Evolutionary conservation across 306 rosid species (phyloP), one percentile per base, ranked within the genome.

Genomic region (Trifolium pratense): DNA sequence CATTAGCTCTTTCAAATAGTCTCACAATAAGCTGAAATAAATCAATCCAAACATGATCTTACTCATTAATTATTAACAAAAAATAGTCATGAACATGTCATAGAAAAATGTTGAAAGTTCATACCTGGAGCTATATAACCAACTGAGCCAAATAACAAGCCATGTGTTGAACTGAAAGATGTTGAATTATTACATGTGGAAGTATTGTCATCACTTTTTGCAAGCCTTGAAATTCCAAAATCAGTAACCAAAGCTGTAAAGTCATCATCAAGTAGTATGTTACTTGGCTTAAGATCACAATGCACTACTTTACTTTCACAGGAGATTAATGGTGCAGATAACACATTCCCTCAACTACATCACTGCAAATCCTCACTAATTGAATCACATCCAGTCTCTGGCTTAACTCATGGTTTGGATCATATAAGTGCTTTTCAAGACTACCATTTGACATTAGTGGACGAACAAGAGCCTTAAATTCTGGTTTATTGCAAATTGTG

Each of bases 41-140:
- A 7, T 5, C 52, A 46, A 46, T 46, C 13, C 14, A 42, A 42
- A 42, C 6, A 10, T 4, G 46, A 15, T 9, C 46, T 3, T 36
- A 7, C 7, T 36, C 40, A 36, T 6, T 36, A 62, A 23, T 13
- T 13, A 32, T 13, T 39, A 26, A 34, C 3, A 39, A 15, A 15
- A 29, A 36, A 43, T 18, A 52, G 56, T 21, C 20, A 3, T 2
- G 37, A 59, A 26, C 42, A 62, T 75, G 57, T 15, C 48, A 57
- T 31, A 59, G 25, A 66, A 75, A n/a, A 49, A 26, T 42, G 14
- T 25, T 68, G 82, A 51, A 66, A 71, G 75, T 32, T 78, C 87
- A 49, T 84, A 94, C 97, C 99, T 12, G 97, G 99, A 76, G 99
- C 96, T 46, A 94, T 91, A 29, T 94, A 94, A 74, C 99, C 99